A percentile compares a stretch with the other conserved stretches of the same genome.
Conservation (phyloP, 177 flowering plant genomes). For the Vitis hybrid region DNA sequence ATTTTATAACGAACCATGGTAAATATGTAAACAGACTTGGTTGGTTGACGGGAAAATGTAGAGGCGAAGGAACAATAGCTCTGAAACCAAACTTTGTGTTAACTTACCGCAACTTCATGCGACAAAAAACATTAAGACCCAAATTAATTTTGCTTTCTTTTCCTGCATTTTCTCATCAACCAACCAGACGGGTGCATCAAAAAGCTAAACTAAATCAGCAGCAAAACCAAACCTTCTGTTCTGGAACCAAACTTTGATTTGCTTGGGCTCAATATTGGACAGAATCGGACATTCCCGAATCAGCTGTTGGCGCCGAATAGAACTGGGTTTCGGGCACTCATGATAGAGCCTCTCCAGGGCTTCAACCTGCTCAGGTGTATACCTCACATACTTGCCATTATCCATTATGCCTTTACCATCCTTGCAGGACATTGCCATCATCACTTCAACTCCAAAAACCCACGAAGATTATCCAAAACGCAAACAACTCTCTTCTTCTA, state of each 20-base stretch:
- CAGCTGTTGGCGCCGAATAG: constrained; percentile 90
- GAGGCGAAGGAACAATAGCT: too few relatives aligned
- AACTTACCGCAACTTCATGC: neutral
- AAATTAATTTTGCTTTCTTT: neutral
- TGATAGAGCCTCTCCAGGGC: constrained; percentile 98
- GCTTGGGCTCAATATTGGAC: constrained; percentile 94
- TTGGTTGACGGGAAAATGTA: too few relatives aligned
- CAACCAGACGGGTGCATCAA: constrained; percentile 1
- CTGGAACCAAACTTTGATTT: constrained; percentile 99
- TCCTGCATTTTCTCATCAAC: neutral
- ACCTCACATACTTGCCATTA: constrained; percentile 92
- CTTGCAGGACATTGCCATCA: constrained; percentile 82
- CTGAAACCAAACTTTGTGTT: too few relatives aligned
- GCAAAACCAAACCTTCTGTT: constrained; percentile 70
- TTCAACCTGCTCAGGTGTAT: constrained; percentile 99
- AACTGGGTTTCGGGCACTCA: constrained; percentile 97
- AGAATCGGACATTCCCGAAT: constrained; percentile 94
- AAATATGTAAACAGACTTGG: too few relatives aligned
- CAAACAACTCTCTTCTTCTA: neutral
- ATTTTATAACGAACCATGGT: too few relatives aligned
- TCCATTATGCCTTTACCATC: constrained; percentile 73
- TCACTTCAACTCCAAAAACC: constrained; percentile 24
- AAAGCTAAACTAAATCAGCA: neutral
- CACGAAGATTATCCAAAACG: constrained; percentile 12
- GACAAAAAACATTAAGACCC: neutral